Evolutionary conservation across 164 flowering plant species (phyloP).

Genomic region (Vitis amurensis): DNA sequence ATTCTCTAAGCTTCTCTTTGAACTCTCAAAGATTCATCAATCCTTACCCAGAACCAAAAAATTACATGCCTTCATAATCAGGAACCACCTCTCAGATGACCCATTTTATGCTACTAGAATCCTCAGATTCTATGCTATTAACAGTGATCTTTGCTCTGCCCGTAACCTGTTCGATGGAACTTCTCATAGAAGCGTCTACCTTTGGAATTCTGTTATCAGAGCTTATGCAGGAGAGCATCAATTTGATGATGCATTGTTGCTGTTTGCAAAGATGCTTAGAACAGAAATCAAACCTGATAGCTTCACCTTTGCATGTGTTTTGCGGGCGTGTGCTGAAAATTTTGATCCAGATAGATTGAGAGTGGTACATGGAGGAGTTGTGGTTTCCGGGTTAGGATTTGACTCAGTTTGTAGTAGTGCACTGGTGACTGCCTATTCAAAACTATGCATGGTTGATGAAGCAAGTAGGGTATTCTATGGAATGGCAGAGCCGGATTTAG

Average conservation of each 20-base stretch:
- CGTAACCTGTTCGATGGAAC: constrained; percentile 60
- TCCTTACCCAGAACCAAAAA: constrained; percentile 44
- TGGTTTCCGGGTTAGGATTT: constrained; percentile 47
- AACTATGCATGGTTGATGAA: constrained; percentile 46
- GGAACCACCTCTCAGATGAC: constrained; percentile 41
- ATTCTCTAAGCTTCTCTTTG: constrained; percentile 30
- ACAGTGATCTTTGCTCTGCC: constrained; percentile 45
- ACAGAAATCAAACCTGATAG: constrained; percentile 56
- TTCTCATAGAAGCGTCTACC: constrained; percentile 55
- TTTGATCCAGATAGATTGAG: constrained; percentile 31
- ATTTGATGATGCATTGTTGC: constrained; percentile 40
- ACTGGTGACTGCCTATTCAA: constrained; percentile 67
- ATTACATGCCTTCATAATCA: constrained; percentile 56
- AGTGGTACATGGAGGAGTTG: constrained; percentile 48
- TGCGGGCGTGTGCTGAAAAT: constrained; percentile 58
- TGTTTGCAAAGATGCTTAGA: constrained; percentile 47
- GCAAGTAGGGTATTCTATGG: constrained; percentile 53
- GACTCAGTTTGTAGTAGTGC: constrained; percentile 61
- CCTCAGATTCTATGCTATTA: constrained; percentile 55
- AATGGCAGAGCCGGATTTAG: constrained; percentile 61
- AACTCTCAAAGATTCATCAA: constrained; percentile 51
- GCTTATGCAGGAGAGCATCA: constrained; percentile 51
- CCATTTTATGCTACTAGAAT: constrained; percentile 72
- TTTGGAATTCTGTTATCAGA: constrained; percentile 89
- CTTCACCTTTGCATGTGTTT: constrained; percentile 71